Percentiles rank a stretch among this genome's conserved stretches.
Conservation (phyloP, 2,329 filamentous ascomycete genomes). For the Fragosphaeria purpurea region DNA sequence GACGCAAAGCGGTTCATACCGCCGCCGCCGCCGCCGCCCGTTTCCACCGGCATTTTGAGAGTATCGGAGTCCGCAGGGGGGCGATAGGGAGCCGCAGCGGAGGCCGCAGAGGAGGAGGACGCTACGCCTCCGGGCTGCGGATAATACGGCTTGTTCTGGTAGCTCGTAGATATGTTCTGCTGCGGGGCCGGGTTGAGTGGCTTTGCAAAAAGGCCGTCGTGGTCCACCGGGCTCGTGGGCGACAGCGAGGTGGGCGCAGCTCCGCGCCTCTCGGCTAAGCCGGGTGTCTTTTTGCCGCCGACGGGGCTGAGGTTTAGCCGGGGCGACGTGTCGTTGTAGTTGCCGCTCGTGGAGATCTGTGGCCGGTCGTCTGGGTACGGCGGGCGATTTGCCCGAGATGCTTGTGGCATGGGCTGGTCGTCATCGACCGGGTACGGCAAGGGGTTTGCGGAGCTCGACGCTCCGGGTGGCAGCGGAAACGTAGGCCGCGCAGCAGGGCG, state of each 20-base stretch:
- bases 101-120: constrained; percentile 17
- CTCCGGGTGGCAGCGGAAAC: constrained; percentile 56
- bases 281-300: constrained; percentile 41
- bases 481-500: constrained; percentile 34
- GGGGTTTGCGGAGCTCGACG: constrained; percentile 57
- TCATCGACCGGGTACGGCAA: constrained; percentile 68
- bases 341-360: constrained; percentile 23
- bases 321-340: constrained; percentile 40
- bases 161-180: constrained; percentile 30
- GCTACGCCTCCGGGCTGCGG: constrained; percentile 38
- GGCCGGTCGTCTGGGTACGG: constrained; percentile 35
- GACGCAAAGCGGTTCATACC: constrained; percentile 58
- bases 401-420: constrained; percentile 35
- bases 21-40: not conserved
- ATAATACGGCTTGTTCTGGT: constrained; percentile 50
- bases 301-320: constrained; percentile 46
- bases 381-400: constrained; percentile 27
- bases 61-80: constrained; percentile 15
- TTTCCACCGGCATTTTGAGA: constrained; percentile 32
- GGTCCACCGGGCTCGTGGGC: constrained; percentile 66
- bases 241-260: constrained; percentile 74
- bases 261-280: constrained; percentile 71
- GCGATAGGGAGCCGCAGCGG: not conserved
- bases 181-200: constrained; percentile 32
- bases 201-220: constrained; percentile 70